phyloP scores from a whole-genome alignment of 1,139 yeast genomes.

The Hanseniaspora uvarum region DNA sequence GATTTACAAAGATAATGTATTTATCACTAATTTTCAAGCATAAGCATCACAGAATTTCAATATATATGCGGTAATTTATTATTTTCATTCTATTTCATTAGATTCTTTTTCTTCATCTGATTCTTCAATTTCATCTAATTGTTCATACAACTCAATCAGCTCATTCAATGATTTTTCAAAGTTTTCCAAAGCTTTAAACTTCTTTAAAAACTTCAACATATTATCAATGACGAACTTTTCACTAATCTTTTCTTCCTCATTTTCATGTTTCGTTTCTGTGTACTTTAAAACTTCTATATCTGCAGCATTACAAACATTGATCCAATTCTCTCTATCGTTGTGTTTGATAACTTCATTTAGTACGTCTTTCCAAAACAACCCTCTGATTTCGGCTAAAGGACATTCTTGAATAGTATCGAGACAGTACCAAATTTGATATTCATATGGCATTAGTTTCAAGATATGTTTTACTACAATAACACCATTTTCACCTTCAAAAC shows the following conservation, averaged over 20 bases:
- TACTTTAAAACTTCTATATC: slow-evolving; percentile 11
- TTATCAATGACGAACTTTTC: slow-evolving; percentile 5
- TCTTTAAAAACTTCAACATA: slow-evolving; percentile 8
- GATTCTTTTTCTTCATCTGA: neutral
- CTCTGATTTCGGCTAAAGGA: slow-evolving; percentile 3
- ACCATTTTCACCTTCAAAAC: slow-evolving; percentile 1
- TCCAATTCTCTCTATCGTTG: slow-evolving; percentile 10
- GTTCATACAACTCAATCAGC: slow-evolving; percentile 4
- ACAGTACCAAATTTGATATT: slow-evolving; percentile 12
- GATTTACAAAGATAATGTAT: slow-evolving; percentile 33
- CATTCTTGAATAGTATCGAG: slow-evolving; percentile 11
- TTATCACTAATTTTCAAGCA: too few relatives aligned
- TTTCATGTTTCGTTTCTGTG: slow-evolving; percentile 1
- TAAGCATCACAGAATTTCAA: too few relatives aligned
- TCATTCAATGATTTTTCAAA: slow-evolving; percentile 5
- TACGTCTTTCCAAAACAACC: slow-evolving; percentile 1
- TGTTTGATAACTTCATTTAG: neutral
- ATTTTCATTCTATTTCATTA: neutral
- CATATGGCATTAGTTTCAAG: slow-evolving; percentile 8
- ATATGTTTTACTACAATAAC: slow-evolving; percentile 2
- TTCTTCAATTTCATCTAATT: neutral
- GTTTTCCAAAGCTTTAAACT: neutral
- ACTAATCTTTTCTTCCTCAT: neutral
- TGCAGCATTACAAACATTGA: slow-evolving; percentile 8
- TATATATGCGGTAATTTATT: too few relatives aligned